phyloP scores from a whole-genome alignment of 768 basidiomycete species.

The Tricholoma sp. region DNA sequence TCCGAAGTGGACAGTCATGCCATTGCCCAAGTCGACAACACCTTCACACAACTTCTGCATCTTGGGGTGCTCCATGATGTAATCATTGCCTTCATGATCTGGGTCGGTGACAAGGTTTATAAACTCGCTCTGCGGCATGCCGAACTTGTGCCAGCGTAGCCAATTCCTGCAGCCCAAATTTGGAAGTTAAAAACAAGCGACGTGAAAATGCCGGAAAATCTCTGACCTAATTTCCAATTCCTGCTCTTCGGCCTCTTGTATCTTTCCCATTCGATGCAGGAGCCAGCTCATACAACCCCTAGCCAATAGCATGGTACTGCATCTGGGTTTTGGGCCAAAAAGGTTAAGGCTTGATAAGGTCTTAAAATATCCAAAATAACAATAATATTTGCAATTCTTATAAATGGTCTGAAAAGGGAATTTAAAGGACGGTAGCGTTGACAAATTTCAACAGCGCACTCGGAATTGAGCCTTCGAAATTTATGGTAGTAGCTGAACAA shows the following conservation, averaged over 20 bases:
- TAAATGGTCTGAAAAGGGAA: no score
- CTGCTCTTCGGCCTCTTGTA: neutral
- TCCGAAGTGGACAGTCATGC: neutral
- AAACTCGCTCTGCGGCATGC: neutral
- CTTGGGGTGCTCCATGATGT: constrained; percentile 8
- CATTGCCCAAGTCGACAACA: neutral
- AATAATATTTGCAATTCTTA: no score
- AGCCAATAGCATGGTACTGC: neutral
- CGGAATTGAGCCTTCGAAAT: no score
- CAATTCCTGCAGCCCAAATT: neutral
- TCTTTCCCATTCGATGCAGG: neutral
- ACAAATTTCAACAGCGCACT: no score
- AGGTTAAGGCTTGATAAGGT: no score
- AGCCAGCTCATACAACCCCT: neutral
- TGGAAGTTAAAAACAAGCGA: neutral
- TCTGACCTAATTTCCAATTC: neutral
- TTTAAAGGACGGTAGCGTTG: no score
- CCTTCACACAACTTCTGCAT: neutral
- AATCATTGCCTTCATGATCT: constrained; percentile 2
- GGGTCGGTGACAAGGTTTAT: constrained; percentile 3
- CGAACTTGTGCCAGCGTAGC: neutral
- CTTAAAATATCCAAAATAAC: no score
- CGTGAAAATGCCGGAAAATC: neutral
- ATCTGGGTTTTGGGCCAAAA: no score
- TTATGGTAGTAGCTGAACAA: no score